Evolutionary conservation across 2,329 filamentous ascomycete species (phyloP), one percentile per base, ranked within the genome.

Genomic region (Scytalidium sp.): DNA sequence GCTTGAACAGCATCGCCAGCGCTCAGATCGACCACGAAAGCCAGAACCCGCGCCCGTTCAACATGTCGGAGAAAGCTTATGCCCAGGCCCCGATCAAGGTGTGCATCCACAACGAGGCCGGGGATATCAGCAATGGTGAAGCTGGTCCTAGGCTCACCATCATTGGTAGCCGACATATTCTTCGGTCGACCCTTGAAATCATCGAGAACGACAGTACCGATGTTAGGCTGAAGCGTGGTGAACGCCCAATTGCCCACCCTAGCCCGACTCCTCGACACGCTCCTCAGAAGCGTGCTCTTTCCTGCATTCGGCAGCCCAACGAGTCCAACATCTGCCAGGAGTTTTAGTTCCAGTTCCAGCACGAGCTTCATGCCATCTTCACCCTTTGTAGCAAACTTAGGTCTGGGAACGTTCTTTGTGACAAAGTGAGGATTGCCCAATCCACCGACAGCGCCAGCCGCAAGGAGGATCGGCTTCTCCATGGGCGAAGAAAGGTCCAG

Each of bases 101-200:
- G 93, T 0, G 94, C 94, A 57, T 90, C 91, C 67, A 95, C 86
- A 43, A 99, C 90, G 52, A 99, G 75, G 2, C 94, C 94, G 1
- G 94, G 94, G 50, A 99, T 97, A 66, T 99, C 94, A 15, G 94
- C 94, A 52, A 99, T 87, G 8, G 90, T 96, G 69, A 97, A 96
- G 50, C 88, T 84, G 1, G 87, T 90, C 27, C 91, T 80, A 1
- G 80, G 73, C 64, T 70, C 78, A 62, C 43, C 77, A 70, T 67
- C 75, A 66, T 67, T 74, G 60, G 64, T 73, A 17, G 60, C 70
- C 60, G 63, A 65, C 57, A 61, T 70, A 61, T 56, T 67, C 5
- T 72, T 49, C 1, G 91, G 90, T 0, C 89, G 83, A 2, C 92
- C 90, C 50, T 84, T 85, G 71, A 94, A 82, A 65, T 92, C 83